These are phyloP conservation scores for Nitzschia sp. DNA, from an alignment of 108 stramenopile genomes.

Conservation along the genomic window DNA sequence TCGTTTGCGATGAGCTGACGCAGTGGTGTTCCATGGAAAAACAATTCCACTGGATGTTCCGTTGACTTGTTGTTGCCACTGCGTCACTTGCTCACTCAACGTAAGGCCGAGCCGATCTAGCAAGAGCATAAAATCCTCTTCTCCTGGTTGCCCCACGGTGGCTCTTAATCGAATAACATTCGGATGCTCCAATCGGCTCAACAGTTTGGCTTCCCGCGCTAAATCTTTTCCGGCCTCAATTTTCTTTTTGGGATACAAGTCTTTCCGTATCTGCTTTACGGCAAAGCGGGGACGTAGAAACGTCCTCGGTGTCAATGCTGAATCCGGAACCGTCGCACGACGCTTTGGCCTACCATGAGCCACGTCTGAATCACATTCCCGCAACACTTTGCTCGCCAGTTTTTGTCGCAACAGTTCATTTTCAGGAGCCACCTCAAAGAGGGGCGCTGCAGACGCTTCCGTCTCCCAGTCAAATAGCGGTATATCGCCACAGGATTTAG, in stretches of 20 bases:
- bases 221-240: conserved; percentile 54
- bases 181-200: conserved; percentile 61
- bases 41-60: neutral
- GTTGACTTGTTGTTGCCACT: conserved; percentile 46
- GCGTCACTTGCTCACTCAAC: conserved; percentile 49
- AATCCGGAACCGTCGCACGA: neutral
- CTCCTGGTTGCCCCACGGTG: conserved; percentile 46
- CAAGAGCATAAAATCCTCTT: conserved; percentile 52
- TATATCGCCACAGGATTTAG: neutral
- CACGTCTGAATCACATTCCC: neutral
- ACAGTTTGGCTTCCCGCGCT: conserved; percentile 73
- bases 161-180: conserved; percentile 70
- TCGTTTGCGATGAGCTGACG: neutral
- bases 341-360: neutral
- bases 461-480: neutral
- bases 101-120: conserved; percentile 66
- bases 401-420: neutral
- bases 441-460: neutral
- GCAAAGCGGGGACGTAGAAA: conserved; percentile 14
- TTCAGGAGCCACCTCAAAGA: neutral
- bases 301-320: neutral
- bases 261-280: conserved; percentile 38
- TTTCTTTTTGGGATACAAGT: conserved; percentile 46
- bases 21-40: conserved; percentile 11
- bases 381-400: conserved; percentile 1